Evolutionary conservation across 768 basidiomycete genomes (phyloP).

Genomic region (Termitomyces sp.): DNA sequence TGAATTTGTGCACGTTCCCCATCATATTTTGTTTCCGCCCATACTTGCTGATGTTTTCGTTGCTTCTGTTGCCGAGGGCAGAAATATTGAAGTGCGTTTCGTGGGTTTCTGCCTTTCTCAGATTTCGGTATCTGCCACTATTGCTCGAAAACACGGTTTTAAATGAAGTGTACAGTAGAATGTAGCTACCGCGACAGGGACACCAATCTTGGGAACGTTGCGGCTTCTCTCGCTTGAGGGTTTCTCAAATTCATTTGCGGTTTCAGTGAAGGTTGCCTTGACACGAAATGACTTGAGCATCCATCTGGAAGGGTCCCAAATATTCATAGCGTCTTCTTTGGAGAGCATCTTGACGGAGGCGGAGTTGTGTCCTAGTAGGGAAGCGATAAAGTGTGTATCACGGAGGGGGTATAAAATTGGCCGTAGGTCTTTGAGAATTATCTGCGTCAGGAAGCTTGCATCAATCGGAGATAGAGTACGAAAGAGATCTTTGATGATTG

Average conservation of each 20-base stretch:
- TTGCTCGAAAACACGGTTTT: neutral
- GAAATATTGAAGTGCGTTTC: slow-evolving; percentile 53
- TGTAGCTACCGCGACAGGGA: slow-evolving; percentile 55
- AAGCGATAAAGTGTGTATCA: slow-evolving; percentile 45
- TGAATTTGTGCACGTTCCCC: slow-evolving; percentile 96
- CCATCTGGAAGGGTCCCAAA: slow-evolving; percentile 62
- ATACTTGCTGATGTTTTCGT: slow-evolving; percentile 41
- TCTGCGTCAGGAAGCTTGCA: slow-evolving; percentile 73
- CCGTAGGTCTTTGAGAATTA: slow-evolving; percentile 84
- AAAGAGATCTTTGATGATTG: slow-evolving; percentile 57
- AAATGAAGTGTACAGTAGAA: neutral
- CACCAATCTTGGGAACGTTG: slow-evolving; percentile 49
- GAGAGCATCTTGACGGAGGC: slow-evolving; percentile 55
- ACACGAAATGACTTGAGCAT: slow-evolving; percentile 55
- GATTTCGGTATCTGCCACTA: slow-evolving; percentile 76
- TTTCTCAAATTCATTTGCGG: slow-evolving; percentile 43
- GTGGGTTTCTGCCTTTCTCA: slow-evolving; percentile 63
- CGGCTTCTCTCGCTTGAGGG: slow-evolving; percentile 24
- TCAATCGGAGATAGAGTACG: slow-evolving; percentile 58
- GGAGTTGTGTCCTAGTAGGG: slow-evolving; percentile 56
- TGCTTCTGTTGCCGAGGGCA: slow-evolving; percentile 19
- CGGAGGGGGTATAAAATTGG: slow-evolving; percentile 74
- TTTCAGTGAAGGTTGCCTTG: slow-evolving; percentile 59
- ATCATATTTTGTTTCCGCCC: slow-evolving; percentile 94
- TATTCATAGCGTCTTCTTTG: slow-evolving; percentile 62